Evolutionary conservation across 768 basidiomycete genomes (phyloP), one percentile per base, ranked within the genome.

Genomic region (Phanerodontia chrysosporium): DNA sequence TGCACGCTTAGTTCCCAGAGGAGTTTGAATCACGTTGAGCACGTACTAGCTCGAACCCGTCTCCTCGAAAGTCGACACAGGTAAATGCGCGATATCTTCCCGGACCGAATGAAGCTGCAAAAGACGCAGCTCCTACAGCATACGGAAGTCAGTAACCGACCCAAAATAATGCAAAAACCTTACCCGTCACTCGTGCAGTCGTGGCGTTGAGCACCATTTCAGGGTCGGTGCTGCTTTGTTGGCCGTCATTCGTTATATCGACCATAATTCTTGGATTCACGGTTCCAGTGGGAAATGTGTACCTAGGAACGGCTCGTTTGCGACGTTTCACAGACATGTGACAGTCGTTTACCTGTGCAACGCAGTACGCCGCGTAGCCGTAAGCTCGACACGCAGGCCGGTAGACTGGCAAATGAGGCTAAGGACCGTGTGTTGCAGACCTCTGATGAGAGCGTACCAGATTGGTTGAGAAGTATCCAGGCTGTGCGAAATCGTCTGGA

Each of bases 391-490:
- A 9, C 79, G 80, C 25, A 86, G 78, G 10, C 73, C 75, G 25
- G 79, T 84, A 1, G 82, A 80, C 82, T 84, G 45, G 1, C 22
- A 55, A 30, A 45, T 5, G 1, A 28, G 10, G 36, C n/a, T n/a
- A n/a, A n/a, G n/a, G n/a, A n/a, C n/a, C n/a, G n/a, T n/a, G n/a
- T n/a, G n/a, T n/a, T n/a, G n/a, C n/a, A n/a, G n/a, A n/a, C n/a
- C n/a, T n/a, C n/a, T n/a, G n/a, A 52, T 35, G 46, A 46, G 4
- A 22, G 29, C 60, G 16, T 58, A 83, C 83, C 29, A 86, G 71
- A 63, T 85, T 85, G 1, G 82, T 80, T 0, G 84, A 77, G 65
- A 87, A 87, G 66, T 86, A 87, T 51, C 86, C 86, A 0, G 85
- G 86, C 16, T 83, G 81, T 3, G 84, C 83, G 58, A 75, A 77